These are phyloP conservation scores for Orbilia blumenaviensis DNA, from an alignment of 2,329 filamentous ascomycete species.

Conservation along the genomic window DNA sequence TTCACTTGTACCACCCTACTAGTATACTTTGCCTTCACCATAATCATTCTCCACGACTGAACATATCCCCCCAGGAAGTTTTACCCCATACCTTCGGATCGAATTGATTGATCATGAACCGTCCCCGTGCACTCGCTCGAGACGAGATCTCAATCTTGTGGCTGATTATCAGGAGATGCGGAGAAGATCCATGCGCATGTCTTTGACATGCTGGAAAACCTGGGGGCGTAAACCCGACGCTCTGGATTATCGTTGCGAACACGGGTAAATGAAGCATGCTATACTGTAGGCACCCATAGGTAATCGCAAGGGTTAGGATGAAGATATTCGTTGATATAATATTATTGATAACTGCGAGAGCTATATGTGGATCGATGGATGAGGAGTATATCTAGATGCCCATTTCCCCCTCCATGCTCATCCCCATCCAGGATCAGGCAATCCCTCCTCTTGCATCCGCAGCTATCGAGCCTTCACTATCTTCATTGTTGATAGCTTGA, in stretches of 20 bases:
- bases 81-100: slow-evolving; percentile 21
- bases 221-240: too few relatives aligned
- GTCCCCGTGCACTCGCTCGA: slow-evolving; percentile 15
- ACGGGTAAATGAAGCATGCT: slow-evolving; percentile 44
- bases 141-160: slow-evolving; percentile 7
- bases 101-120: slow-evolving; percentile 4
- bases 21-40: neutral
- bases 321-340: neutral
- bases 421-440: neutral
- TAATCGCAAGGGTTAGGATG: neutral
- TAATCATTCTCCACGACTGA: too few relatives aligned
- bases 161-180: slow-evolving; percentile 10
- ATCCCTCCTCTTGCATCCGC: neutral
- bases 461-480: neutral
- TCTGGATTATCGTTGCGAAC: neutral
- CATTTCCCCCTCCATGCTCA: neutral
- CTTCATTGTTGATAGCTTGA: neutral
- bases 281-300: neutral
- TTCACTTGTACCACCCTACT: neutral
- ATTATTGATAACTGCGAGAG: neutral
- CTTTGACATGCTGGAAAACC: neutral
- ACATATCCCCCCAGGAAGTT: slow-evolving; percentile 23
- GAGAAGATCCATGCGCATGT: slow-evolving; percentile 7
- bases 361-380: neutral
- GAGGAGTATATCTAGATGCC: neutral